These are phyloP conservation scores for Penicilliopsis zonata DNA, from an alignment of 495 filamentous ascomycete species.

Conservation along the genomic window DNA sequence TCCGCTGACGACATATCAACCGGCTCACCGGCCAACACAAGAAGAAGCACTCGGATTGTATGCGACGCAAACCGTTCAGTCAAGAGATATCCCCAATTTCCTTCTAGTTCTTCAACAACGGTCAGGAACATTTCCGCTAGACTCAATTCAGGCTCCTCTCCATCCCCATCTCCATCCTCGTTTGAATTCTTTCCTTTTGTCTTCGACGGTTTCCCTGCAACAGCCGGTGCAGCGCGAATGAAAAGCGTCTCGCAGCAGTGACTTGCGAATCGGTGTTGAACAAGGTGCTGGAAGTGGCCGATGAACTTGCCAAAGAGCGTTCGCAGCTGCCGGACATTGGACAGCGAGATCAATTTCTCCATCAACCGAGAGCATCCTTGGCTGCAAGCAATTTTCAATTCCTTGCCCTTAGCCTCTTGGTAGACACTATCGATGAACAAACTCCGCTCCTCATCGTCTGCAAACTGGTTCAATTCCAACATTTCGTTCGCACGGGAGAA, in stretches of 20 bases:
- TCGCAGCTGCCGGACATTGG: constrained; percentile 71
- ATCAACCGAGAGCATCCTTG: constrained; percentile 90
- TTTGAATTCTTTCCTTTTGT: constrained; percentile 22
- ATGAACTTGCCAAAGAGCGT: constrained; percentile 69
- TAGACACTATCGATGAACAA: constrained; percentile 81
- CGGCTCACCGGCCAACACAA: constrained; percentile 75
- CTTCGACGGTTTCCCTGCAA: constrained; percentile 47
- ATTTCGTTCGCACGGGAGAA: constrained; percentile 80
- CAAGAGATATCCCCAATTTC: constrained; percentile 70
- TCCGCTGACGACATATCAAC: constrained; percentile 50
- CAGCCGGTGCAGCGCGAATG: constrained; percentile 61
- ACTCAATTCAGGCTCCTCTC: constrained; percentile 32
- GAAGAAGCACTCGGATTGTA: constrained; percentile 67
- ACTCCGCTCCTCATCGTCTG: constrained; percentile 58
- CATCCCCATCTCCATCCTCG: constrained; percentile 21
- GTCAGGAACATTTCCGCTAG: constrained; percentile 80
- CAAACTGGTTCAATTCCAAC: constrained; percentile 80
- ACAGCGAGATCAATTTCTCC: constrained; percentile 79
- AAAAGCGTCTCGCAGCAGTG: constrained; percentile 96
- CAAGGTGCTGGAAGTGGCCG: constrained; percentile 77
- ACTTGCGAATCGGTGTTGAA: constrained; percentile 90
- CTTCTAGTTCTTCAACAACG: constrained; percentile 72
- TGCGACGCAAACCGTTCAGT: constrained; percentile 88
- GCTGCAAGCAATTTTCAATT: constrained; percentile 88
- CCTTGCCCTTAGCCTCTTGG: constrained; percentile 76